Base-by-base conservation (phyloP, 495 filamentous ascomycete species). In the Penicillium paradoxum region DNA sequence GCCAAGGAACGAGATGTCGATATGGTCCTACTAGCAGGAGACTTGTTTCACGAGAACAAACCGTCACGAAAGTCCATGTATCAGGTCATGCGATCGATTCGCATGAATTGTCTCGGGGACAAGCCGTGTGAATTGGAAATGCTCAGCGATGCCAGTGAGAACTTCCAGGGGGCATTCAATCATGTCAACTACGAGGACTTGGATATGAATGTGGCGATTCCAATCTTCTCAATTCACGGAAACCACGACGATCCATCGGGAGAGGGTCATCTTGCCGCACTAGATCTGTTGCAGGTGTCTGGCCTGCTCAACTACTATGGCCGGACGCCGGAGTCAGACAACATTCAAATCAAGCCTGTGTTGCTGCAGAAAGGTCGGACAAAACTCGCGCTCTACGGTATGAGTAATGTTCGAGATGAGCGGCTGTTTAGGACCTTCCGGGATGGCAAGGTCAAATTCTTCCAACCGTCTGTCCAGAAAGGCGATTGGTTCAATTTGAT, bases 171-270 rank as follows among this genome's bases (percentile, higher is more conserved):
- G 0, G 84, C 88, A 0, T 90, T 95, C 62, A 85, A 89, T 37
- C 87, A 96, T 68, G 92, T 96, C 64, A 99, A 99, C 68, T 99
- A 97, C 63, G 89, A 97, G 64, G 93, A 99, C 59, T 82, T 91
- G 19, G 91, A 99, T 64, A 96, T 99, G 63, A 99, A 99, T 59
- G 84, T 99, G 54, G 90, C 91, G 11, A 96, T 97, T 40, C 93
- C 93, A 0, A 90, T 99, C 30, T 99, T 99, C 64, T 95, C 91
- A 1, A 99, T 99, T 44, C 93, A 99, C 62, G 93, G 93, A 25
- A 99, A 99, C 65, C 93, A 99, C 72, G 93, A 99, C 63, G 93
- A 99, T 68, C 93, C 93, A 1, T 90, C 89, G 38, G 93, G 95
- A 6, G 90, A 96, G 56, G 95, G 91, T 21, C 87, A 91, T 67